Evolutionary conservation across 768 basidiomycete genomes (phyloP).

Genomic region (Trametes cinnabarina): DNA sequence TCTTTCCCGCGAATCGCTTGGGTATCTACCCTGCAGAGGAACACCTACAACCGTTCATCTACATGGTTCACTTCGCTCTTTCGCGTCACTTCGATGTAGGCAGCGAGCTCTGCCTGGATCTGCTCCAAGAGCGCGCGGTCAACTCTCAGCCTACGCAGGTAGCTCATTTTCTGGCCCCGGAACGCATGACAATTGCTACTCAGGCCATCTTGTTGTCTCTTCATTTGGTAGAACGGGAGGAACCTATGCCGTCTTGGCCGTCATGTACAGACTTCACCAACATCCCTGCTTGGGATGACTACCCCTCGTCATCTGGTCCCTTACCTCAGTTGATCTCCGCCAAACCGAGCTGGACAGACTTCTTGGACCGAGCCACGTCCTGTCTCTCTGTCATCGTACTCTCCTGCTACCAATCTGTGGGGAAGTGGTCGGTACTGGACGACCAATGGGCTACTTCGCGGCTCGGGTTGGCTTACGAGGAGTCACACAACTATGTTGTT

Average conservation of each 20-base stretch:
- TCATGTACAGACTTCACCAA: constrained; percentile 64
- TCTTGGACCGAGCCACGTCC: constrained; percentile 63
- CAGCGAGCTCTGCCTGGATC: constrained; percentile 73
- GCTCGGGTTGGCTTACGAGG: constrained; percentile 60
- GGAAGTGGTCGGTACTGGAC: constrained; percentile 79
- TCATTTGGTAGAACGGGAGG: constrained; percentile 69
- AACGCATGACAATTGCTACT: constrained; percentile 70
- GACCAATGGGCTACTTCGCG: constrained; percentile 75
- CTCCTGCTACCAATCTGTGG: constrained; percentile 61
- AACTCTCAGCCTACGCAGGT: constrained; percentile 41
- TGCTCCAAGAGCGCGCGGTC: constrained; percentile 69
- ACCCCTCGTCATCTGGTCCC: constrained; percentile 65
- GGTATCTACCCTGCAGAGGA: constrained; percentile 68
- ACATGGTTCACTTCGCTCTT: constrained; percentile 78
- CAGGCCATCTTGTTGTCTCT: constrained; percentile 77
- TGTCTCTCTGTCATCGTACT: constrained; percentile 56
- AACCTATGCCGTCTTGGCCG: constrained; percentile 74
- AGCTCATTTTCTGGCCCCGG: constrained; percentile 53
- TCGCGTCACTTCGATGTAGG: constrained; percentile 85
- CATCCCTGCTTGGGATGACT: constrained; percentile 57
- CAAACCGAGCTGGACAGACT: constrained; percentile 69
- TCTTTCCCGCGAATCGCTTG: constrained; percentile 73
- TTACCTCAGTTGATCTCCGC: constrained; percentile 53
- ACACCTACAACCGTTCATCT: constrained; percentile 71
- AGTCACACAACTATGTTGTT: constrained; percentile 64